phyloP scores from a whole-genome alignment of 768 basidiomycete genomes.

The Lactifluus echinatus region DNA sequence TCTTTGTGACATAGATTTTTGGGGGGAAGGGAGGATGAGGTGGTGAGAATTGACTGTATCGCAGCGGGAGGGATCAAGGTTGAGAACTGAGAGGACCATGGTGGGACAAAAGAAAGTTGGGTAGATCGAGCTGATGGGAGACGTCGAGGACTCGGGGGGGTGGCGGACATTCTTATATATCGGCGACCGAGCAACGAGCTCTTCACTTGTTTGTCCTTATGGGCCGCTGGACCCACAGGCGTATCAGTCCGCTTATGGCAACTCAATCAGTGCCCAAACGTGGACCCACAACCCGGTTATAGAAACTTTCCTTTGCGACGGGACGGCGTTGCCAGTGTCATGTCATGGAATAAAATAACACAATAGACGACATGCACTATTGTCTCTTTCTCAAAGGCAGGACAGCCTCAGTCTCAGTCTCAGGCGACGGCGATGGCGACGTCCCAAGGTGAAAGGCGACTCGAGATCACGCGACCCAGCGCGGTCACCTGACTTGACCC shows the following conservation, averaged over 20 bases:
- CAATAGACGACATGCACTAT: too few relatives aligned
- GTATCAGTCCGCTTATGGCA: background rate
- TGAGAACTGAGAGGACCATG: slow-evolving; percentile 16
- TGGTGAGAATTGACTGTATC: background rate
- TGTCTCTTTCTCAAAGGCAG: too few relatives aligned
- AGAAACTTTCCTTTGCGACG: too few relatives aligned
- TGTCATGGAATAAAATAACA: too few relatives aligned
- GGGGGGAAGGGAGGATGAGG: background rate
- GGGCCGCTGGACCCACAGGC: slow-evolving; percentile 3
- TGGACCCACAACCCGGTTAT: slow-evolving; percentile 1
- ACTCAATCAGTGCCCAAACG: background rate
- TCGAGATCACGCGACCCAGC: background rate
- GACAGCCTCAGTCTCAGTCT: too few relatives aligned
- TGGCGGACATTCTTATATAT: slow-evolving; percentile 6
- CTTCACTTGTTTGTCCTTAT: background rate
- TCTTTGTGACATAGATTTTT: background rate
- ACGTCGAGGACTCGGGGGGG: too few relatives aligned
- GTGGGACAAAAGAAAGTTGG: background rate
- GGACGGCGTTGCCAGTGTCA: too few relatives aligned
- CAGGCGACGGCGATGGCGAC: too few relatives aligned
- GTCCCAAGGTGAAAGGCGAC: too few relatives aligned
- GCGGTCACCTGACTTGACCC: slow-evolving; percentile 7
- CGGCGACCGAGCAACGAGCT: background rate
- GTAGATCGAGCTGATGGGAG: background rate
- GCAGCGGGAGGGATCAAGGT: slow-evolving; percentile 1